A percentile compares a stretch with the other conserved stretches of the same genome.
These are phyloP conservation scores for Penstemon davidsonii DNA, from an alignment of 257 asterid species.

Conservation along the genomic window DNA sequence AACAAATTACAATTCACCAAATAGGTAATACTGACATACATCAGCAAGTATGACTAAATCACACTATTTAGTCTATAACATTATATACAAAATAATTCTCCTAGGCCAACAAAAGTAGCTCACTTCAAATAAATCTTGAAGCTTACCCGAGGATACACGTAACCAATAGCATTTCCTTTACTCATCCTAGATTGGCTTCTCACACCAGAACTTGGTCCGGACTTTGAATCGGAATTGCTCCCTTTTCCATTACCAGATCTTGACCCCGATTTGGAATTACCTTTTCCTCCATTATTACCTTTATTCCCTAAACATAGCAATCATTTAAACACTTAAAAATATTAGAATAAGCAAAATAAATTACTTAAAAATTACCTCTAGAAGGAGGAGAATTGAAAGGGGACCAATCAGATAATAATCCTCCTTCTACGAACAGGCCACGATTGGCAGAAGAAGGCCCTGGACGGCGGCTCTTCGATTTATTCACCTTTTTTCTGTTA, in stretches of 20 bases:
- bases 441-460: slow-evolving; percentile 38
- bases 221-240: slow-evolving; percentile 29
- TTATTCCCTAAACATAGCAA: slow-evolving; percentile 44
- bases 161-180: slow-evolving; percentile 52
- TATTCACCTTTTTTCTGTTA: slow-evolving; percentile 45
- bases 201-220: slow-evolving; percentile 34
- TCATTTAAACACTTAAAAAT: not conserved
- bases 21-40: not conserved
- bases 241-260: slow-evolving; percentile 47
- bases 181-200: slow-evolving; percentile 35
- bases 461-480: slow-evolving; percentile 44
- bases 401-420: slow-evolving; percentile 76
- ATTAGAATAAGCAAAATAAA: not conserved
- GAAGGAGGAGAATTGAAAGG: slow-evolving; percentile 60
- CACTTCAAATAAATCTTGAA: slow-evolving; percentile 12
- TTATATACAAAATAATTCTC: not conserved
- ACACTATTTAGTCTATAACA: not conserved
- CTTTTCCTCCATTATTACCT: slow-evolving; percentile 44
- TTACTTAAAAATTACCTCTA: slow-evolving; percentile 45
- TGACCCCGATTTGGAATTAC: slow-evolving; percentile 24
- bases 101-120: not conserved
- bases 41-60: slow-evolving; percentile 1
- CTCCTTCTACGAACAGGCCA: slow-evolving; percentile 77
- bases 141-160: slow-evolving; percentile 65
- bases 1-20: not conserved